Base-by-base conservation (phyloP, 352 stramenopile genomes). In the Phytopythium kandeliae region DNA sequence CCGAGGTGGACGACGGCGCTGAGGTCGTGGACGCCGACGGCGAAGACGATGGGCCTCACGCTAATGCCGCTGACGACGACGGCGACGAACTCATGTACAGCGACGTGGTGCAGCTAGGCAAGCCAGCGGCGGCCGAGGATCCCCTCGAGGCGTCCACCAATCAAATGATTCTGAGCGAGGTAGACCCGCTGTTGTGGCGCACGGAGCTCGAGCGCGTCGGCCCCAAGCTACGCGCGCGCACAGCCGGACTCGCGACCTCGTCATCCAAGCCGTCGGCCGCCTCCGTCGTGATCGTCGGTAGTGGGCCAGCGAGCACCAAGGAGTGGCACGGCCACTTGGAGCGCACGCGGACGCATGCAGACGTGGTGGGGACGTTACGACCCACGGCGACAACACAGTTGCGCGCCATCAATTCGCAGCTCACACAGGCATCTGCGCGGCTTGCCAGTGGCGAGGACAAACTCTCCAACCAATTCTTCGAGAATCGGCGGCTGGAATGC, bases 241-340 rank as follows among this genome's bases (percentile, higher is more conserved):
- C 78, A 28, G 76, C 74, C 51, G 67, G 78, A 33, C 71, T 71
- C 13, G 47, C 60, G 25, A 42, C 60, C 11, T 58, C 60, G 1
- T 28, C 46, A 19, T 42, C 46, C 46, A 74, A 83, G 46, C 70
- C 44, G 2, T 46, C 40, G 4, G 15, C 22, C 6, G 40, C 4
- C 19, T 26, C 44, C 2, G 58, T 48, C 9, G 83, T 78, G 19
- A 68, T 77, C 28, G 71, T 75, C 54, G 66, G 78, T 40, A 72
- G 74, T 9, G 44, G 26, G 1, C 44, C 30, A 3, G 31, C 38
- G 31, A 19, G n/a, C 19, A 41, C 46, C 19, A 86, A 90, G 55
- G 82, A 93, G 57, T 93, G 79, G 82, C 79, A 90, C 54, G 52
- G 72, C 17, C 82, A 93, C 41, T 85, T 93, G 25, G 79, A 91